Evolutionary conservation across 441 rosid species (phyloP).

Genomic region (Adansonia rubrostipa): DNA sequence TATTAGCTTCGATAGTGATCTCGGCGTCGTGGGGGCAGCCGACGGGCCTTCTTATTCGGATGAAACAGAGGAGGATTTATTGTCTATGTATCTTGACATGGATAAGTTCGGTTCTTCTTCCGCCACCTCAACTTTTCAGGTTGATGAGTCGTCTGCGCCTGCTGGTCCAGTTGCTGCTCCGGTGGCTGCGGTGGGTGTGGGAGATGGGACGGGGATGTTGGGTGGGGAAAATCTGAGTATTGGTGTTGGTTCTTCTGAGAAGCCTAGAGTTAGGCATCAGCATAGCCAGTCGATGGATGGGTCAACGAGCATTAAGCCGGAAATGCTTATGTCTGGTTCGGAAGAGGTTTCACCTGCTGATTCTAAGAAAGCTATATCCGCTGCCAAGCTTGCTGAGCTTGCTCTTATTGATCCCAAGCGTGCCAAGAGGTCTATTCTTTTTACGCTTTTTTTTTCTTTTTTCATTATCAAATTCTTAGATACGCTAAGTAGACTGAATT

Average conservation of each 20-base stretch:
- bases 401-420: constrained; percentile 96
- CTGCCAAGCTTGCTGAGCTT: constrained; percentile 98
- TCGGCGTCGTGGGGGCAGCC: constrained; percentile 78
- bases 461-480: not conserved
- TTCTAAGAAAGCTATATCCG: constrained; percentile 88
- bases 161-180: constrained; percentile 20
- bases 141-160: constrained; percentile 56
- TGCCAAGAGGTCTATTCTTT: constrained; percentile 73
- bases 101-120: constrained; percentile 86
- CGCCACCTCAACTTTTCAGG: constrained; percentile 66
- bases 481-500: not conserved
- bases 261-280: constrained; percentile 88
- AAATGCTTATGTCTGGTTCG: constrained; percentile 78
- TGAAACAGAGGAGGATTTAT: constrained; percentile 87
- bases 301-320: constrained; percentile 71
- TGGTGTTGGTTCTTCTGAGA: constrained; percentile 41
- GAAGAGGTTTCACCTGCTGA: constrained; percentile 68
- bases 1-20: constrained; percentile 89
- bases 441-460: not conserved
- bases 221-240: constrained; percentile 34
- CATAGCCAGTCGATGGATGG: constrained; percentile 98
- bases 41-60: constrained; percentile 91
- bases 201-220: not conserved
- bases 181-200: constrained; percentile 5
- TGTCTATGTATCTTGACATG: constrained; percentile 92